Evolutionary conservation across 2,329 filamentous ascomycete species (phyloP).

Genomic region (Tolypocladium cylindrosporum): DNA sequence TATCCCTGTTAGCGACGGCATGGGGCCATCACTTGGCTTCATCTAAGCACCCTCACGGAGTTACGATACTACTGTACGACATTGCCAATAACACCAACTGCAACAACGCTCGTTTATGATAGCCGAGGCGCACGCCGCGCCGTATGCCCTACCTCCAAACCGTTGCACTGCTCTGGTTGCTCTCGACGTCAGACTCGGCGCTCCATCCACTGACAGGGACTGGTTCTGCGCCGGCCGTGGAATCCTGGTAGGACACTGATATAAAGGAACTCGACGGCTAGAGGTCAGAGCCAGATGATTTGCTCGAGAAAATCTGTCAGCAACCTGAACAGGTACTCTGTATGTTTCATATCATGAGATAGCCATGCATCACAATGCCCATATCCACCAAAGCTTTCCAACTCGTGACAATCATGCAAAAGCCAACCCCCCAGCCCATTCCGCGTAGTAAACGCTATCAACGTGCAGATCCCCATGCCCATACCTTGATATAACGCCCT

Average conservation of each 20-base stretch:
- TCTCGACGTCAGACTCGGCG: too few relatives aligned
- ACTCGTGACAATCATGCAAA: not conserved
- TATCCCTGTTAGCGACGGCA: not conserved
- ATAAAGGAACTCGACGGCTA: not conserved
- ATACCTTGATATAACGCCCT: not conserved
- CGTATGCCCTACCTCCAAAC: too few relatives aligned
- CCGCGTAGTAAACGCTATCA: not conserved
- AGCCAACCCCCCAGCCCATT: not conserved
- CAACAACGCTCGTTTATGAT: too few relatives aligned
- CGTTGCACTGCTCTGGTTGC: too few relatives aligned
- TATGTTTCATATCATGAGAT: not conserved
- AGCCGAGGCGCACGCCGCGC: too few relatives aligned
- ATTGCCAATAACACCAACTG: too few relatives aligned
- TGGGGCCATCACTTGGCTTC: not conserved
- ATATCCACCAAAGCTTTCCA: not conserved
- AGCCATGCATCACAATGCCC: not conserved
- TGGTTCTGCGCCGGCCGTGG: not conserved
- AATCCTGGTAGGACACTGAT: too few relatives aligned
- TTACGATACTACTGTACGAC: too few relatives aligned
- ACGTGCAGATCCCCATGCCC: not conserved
- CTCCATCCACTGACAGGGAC: too few relatives aligned
- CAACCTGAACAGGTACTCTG: not conserved
- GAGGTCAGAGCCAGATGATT: not conserved
- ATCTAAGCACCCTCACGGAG: not conserved
- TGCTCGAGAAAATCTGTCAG: not conserved